Evolutionary conservation across 1,284 basidiomycete genomes (phyloP).

Genomic region (Sporisorium iseilematis-ciliati): DNA sequence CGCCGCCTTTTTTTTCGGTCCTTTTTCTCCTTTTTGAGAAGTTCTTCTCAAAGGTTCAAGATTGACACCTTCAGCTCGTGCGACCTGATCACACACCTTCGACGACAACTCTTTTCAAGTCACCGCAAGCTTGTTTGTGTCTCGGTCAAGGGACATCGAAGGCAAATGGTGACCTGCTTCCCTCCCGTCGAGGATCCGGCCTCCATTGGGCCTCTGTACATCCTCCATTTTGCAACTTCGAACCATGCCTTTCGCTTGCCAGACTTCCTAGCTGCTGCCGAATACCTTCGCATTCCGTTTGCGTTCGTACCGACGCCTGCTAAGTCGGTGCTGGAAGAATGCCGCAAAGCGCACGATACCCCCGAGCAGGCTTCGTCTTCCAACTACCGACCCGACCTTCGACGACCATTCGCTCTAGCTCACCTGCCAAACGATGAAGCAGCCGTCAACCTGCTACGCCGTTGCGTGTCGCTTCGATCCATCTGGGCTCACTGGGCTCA

Average conservation of each 20-base stretch:
- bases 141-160: neutral
- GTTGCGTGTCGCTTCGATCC: constrained; percentile 87
- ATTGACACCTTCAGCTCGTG: neutral
- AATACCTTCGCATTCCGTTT: constrained; percentile 56
- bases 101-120: neutral
- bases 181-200: constrained; percentile 34
- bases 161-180: constrained; percentile 29
- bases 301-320: constrained; percentile 59
- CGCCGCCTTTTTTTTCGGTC: neutral
- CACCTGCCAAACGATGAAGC: constrained; percentile 73
- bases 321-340: constrained; percentile 34
- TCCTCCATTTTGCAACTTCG: constrained; percentile 61
- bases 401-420: constrained; percentile 57
- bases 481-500: constrained; percentile 70
- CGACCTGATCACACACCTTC: constrained; percentile 3
- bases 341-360: constrained; percentile 25
- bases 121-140: neutral
- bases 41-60: constrained; percentile 1
- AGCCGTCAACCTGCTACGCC: constrained; percentile 78
- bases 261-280: constrained; percentile 60
- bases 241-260: constrained; percentile 61
- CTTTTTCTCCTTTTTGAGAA: neutral
- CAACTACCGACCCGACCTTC: constrained; percentile 42
- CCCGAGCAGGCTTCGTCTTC: constrained; percentile 31
- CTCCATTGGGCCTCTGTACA: constrained; percentile 58